A percentile compares a stretch with the other conserved stretches of the same genome.
Evolutionary conservation across 163 green algal genomes (phyloP).

Genomic region (Scenedesmus sp.): DNA sequence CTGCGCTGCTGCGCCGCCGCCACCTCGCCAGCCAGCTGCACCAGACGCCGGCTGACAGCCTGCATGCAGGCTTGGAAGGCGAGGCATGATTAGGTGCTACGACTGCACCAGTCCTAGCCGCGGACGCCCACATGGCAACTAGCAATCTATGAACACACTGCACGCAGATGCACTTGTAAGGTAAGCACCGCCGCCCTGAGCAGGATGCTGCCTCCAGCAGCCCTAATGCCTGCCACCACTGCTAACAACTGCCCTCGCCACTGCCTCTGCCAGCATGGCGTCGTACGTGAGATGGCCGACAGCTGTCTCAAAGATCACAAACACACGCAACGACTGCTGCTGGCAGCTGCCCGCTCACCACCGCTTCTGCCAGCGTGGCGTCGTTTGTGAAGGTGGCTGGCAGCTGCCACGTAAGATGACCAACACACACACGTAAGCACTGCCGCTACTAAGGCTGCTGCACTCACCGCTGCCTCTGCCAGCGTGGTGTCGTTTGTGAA

Average conservation of each 20-base stretch:
- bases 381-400: slow-evolving; percentile 17
- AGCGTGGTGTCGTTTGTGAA: too few relatives aligned
- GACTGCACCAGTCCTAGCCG: not conserved
- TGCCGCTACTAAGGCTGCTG: not conserved
- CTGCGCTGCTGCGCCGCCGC: slow-evolving; percentile 36
- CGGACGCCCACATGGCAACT: too few relatives aligned
- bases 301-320: too few relatives aligned
- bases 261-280: too few relatives aligned
- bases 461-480: not conserved
- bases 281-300: too few relatives aligned
- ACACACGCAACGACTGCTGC: not conserved
- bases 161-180: too few relatives aligned
- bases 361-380: slow-evolving; percentile 20
- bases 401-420: not conserved
- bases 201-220: too few relatives aligned
- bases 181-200: too few relatives aligned
- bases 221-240: too few relatives aligned
- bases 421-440: not conserved
- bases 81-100: not conserved
- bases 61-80: not conserved
- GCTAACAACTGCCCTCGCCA: too few relatives aligned
- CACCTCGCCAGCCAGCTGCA: slow-evolving; percentile 32
- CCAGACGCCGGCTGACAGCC: slow-evolving; percentile 43
- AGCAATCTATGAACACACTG: too few relatives aligned
- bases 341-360: not conserved